A percentile compares a stretch with the other conserved stretches of the same genome.
Evolutionary conservation across 2,329 filamentous ascomycete species (phyloP).

Genomic region (Grosmannia clavigera): DNA sequence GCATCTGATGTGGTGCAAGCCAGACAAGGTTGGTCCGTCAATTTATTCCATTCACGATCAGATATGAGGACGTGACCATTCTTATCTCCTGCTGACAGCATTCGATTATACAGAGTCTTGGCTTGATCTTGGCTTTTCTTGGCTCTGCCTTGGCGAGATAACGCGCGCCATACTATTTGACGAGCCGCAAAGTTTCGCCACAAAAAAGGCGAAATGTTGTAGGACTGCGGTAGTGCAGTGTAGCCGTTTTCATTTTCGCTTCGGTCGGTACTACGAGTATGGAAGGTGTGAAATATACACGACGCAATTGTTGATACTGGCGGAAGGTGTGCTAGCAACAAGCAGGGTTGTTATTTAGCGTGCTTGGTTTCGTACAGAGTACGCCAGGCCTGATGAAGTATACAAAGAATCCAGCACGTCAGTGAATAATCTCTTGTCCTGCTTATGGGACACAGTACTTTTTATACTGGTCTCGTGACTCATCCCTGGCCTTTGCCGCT

Average conservation of each 20-base stretch:
- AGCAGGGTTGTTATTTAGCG: no score
- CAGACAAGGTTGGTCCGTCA: not conserved
- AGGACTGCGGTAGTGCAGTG: not conserved
- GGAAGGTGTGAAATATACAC: no score
- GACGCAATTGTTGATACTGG: no score
- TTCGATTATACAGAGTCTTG: not conserved
- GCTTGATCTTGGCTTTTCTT: not conserved
- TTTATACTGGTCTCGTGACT: not conserved
- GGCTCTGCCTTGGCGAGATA: not conserved
- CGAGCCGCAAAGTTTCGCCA: not conserved
- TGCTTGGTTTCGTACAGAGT: no score
- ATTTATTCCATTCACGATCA: no score
- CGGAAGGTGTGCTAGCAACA: no score
- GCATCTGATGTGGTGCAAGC: not conserved
- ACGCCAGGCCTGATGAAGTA: not conserved
- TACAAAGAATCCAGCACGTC: not conserved
- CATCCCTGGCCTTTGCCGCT: not conserved
- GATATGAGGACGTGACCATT: not conserved
- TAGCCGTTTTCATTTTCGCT: not conserved
- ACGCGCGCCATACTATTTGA: not conserved
- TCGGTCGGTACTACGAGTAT: not conserved
- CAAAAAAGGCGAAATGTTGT: not conserved
- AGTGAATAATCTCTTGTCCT: no score
- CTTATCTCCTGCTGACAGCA: not conserved
- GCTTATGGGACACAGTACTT: not conserved